Conservation (phyloP, 768 basidiomycete genomes). For the Phanerodontia chrysosporium region DNA sequence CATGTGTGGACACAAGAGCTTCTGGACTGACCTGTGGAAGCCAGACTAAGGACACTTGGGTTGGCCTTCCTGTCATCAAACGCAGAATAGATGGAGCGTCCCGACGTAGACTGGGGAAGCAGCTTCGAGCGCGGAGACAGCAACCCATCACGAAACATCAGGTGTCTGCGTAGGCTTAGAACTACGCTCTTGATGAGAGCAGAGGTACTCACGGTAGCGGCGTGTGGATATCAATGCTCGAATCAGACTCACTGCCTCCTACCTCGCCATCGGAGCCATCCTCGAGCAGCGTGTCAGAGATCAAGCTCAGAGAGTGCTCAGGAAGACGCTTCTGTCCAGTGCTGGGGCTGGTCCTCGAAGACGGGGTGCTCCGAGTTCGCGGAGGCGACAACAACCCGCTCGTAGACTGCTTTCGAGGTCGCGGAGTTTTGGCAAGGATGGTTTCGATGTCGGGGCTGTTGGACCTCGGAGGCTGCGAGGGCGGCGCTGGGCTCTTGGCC, state of each 20-base stretch:
- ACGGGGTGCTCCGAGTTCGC: not conserved
- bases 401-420: conserved; percentile 23
- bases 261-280: conserved; percentile 17
- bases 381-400: conserved; percentile 18
- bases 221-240: conserved; percentile 36
- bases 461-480: conserved; percentile 12
- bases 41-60: conserved; percentile 24
- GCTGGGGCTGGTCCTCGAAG: conserved; percentile 9
- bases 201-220: conserved; percentile 32
- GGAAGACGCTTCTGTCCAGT: not conserved
- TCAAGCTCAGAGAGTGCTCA: conserved; percentile 8
- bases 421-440: conserved; percentile 29
- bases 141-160: conserved; percentile 38
- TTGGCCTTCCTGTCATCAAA: conserved; percentile 7
- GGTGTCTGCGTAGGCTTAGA: conserved; percentile 24
- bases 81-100: conserved; percentile 8
- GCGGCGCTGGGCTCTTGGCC: not conserved
- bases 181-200: not conserved
- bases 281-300: conserved; percentile 6
- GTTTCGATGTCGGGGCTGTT: conserved; percentile 30
- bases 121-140: conserved; percentile 37
- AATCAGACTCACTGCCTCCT: conserved; percentile 31
- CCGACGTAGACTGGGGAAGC: conserved; percentile 24
- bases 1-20: not conserved
- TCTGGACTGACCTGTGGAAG: conserved; percentile 23